Base-by-base conservation (phyloP, 1,284 basidiomycete genomes). In the Xerocomus amazonicus region DNA sequence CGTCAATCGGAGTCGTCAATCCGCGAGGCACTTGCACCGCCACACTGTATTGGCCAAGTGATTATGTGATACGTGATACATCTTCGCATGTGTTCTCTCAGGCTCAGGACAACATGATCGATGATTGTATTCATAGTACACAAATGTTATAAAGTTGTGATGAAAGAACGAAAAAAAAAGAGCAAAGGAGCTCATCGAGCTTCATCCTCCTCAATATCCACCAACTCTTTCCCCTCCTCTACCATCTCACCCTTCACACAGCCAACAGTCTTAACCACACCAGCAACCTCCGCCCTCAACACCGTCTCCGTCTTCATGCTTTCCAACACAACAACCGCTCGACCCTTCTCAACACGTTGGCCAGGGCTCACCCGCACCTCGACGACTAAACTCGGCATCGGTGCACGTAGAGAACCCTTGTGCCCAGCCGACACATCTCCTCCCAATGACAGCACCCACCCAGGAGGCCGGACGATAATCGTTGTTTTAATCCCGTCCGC, bases 291-390 rank as follows among this genome's bases (percentile, higher is more conserved):
- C 10, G 90, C 83, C 51, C 91, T 77, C 59, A 97, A 67, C 38
- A 90, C 89, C 44, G 89, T 95, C 73, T 94, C 92, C 56, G 91
- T 95, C 80, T 97, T 97, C 93, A 96, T 97, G 61, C 91, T 94
- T 73, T 96, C 93, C 58, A 96, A 70, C 17, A 96, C 83, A 28
- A 93, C 83, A 10, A 92, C 76, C 8, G 81, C 81, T 63, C 94
- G 86, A 0, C 90, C 91, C 65, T 80, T 81, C 65, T 83, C 80
- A n/a, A 96, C 88, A 34, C 68, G 71, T 50, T 94, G 85, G 0
- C 92, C 93, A 3, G 79, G 72, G 51, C 74, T 74, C 23, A 94
- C 91, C 40, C 80, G 79, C 43, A 95, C 85, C 55, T 96, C 92
- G 4, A 96, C 92, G 4, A 91, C 85, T 40, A 92, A 76, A 63